Conservation (phyloP, 495 filamentous ascomycete genomes). For the Friedmanniomyces endolithicus region DNA sequence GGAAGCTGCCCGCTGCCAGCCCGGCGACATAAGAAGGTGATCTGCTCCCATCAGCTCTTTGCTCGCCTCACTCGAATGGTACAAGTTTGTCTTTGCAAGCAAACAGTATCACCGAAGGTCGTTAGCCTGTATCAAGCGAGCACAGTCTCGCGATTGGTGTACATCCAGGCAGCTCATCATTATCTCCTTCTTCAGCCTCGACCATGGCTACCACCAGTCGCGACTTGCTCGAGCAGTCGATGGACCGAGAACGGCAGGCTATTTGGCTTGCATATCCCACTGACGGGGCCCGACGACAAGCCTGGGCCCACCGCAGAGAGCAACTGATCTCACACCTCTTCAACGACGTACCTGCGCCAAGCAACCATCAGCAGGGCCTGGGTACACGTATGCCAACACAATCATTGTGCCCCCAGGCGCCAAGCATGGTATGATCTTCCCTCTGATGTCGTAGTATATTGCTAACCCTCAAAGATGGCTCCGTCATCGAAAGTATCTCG, state of each 20-base stretch:
- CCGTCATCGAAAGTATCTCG: background rate
- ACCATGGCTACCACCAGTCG: background rate
- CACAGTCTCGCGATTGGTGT: background rate
- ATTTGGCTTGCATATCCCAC: conserved; percentile 11
- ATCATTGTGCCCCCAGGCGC: background rate
- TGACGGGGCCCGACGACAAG: conserved; percentile 9
- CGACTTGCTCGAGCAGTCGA: conserved; percentile 4
- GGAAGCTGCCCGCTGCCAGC: background rate
- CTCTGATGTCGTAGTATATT: background rate
- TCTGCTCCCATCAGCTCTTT: conserved; percentile 2
- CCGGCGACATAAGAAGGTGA: background rate
- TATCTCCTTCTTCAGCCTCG: background rate
- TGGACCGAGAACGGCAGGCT: conserved; percentile 7
- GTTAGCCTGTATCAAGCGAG: background rate
- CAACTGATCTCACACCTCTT: conserved; percentile 6
- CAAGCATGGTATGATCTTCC: background rate
- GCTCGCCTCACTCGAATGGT: conserved; percentile 5
- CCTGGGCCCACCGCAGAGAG: conserved; percentile 16
- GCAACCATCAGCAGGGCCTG: background rate
- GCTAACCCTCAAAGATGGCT: too few relatives aligned
- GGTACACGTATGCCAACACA: background rate
- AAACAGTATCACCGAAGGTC: background rate
- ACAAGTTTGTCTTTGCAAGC: conserved; percentile 1
- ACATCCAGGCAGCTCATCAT: background rate
- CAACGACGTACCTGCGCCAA: background rate